phyloP scores from a whole-genome alignment of 2,329 filamentous ascomycete species.

The Diaporthe capsici region DNA sequence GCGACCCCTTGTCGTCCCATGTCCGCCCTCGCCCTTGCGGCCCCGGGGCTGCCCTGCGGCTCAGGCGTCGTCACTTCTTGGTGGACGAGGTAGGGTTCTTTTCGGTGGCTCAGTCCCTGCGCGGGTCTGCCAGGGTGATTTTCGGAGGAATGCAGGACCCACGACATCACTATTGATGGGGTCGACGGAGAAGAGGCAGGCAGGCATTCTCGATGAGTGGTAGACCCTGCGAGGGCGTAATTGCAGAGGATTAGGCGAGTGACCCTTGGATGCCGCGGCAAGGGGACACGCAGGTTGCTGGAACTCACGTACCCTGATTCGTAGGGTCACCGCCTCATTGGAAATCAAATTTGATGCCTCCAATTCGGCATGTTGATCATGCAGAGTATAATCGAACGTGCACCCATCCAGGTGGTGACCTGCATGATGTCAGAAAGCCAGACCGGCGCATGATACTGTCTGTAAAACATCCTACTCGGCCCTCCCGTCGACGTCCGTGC shows the following conservation, averaged over 20 bases:
- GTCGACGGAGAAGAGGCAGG: slow-evolving; percentile 1
- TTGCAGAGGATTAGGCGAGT: slow-evolving; percentile 32
- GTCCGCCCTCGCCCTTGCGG: slow-evolving; percentile 2
- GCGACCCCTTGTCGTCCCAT: slow-evolving; percentile 40
- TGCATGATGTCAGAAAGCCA: slow-evolving; percentile 32
- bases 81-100: slow-evolving; percentile 1
- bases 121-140: slow-evolving; percentile 14
- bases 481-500: slow-evolving; percentile 26
- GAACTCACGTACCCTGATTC: slow-evolving; percentile 12
- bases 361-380: slow-evolving; percentile 16
- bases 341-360: slow-evolving; percentile 4
- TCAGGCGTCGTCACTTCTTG: slow-evolving; percentile 24
- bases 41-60: slow-evolving; percentile 15
- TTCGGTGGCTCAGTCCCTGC: slow-evolving; percentile 14
- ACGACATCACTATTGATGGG: slow-evolving; percentile 10
- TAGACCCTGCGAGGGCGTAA: slow-evolving; percentile 22
- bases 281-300: slow-evolving; percentile 21
- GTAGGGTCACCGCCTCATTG: slow-evolving; percentile 23
- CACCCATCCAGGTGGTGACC: slow-evolving; percentile 8
- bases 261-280: slow-evolving; percentile 25
- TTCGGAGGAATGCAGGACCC: slow-evolving; percentile 27
- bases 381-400: slow-evolving; percentile 27
- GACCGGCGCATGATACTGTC: slow-evolving; percentile 16
- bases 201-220: slow-evolving; percentile 24
- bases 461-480: slow-evolving; percentile 35